Evolutionary conservation across 192 early-diverging fungal species (phyloP), one percentile per base, ranked within the genome.

Genomic region (Coemansia brasiliensis): DNA sequence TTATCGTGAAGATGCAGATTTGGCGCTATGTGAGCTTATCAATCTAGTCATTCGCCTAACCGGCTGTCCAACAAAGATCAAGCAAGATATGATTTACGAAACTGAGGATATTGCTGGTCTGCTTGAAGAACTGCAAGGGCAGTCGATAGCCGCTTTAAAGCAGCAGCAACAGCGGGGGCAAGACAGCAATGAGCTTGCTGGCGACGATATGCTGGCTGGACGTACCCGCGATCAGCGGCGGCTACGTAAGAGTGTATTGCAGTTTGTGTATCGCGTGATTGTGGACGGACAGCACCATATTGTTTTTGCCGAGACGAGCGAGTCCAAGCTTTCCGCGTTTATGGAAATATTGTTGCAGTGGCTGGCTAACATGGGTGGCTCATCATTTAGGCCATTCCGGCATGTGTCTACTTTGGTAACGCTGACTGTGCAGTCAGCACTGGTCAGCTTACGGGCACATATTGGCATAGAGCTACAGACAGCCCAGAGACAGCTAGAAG

Each of bases 321-420:
- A 65, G 27, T 61, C 61, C 21, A 18, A 49, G 12, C 52, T 79
- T 41, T 79, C 75, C 22, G 44, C 55, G 12, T 88, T 88, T 32
- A 83, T 73, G 69, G 83, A 85, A 46, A 85, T 72, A 24, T 39
- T 90, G 7, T 69, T 85, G 18, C 65, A 63, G 26, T 92, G 90
- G 90, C 72, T 88, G 5, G 75, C 81, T 5, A 67, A 74, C 7
- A 85, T 92, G 82, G 84, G 88, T 26, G 87, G 87, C 26, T 90
- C 92, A 2, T 56, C 85, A 1, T 95, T 90, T 55, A 84, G 94
- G 15, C 92, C 94, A 10, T 92, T 98, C 68, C 81, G 96, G 4
- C 95, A 98, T 57, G 94, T 92, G 6, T 83, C 94, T 3, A 91
- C 95, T 3, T 52, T 86, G 0, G 79, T 84, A 1, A 82, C 88